A percentile compares a stretch with the other conserved stretches of the same genome.
Conservation (phyloP, 2,329 filamentous ascomycete species). For the Fusarium sp. region DNA sequence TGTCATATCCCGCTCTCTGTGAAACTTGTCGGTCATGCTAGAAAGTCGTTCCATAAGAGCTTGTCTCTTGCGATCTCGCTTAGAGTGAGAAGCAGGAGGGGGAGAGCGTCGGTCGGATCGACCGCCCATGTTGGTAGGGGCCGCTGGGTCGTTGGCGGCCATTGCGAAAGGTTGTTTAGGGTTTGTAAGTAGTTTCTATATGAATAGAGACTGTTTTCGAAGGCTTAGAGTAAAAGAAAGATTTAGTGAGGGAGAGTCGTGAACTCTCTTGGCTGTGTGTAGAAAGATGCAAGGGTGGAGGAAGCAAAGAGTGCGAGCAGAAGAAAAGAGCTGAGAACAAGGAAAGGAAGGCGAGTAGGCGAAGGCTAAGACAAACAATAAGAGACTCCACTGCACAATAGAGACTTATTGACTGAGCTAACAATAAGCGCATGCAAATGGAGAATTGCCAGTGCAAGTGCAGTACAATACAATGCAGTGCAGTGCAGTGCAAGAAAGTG, state of each 20-base stretch:
- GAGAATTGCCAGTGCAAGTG: conserved; percentile 5
- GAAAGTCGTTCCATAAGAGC: conserved; percentile 83
- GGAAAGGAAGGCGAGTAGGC: background rate
- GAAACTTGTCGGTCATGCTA: conserved; percentile 81
- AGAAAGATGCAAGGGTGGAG: conserved; percentile 22
- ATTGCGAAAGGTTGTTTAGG: conserved; percentile 45
- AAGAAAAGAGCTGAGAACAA: conserved; percentile 25
- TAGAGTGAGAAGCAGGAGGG: conserved; percentile 68
- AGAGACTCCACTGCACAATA: conserved; percentile 1
- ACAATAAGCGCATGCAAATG: conserved; percentile 2
- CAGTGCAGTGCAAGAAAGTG: conserved; percentile 6
- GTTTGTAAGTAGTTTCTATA: background rate
- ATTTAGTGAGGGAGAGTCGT: conserved; percentile 3
- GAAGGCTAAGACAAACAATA: conserved; percentile 6
- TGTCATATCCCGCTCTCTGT: conserved; percentile 81
- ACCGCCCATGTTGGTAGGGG: conserved; percentile 50
- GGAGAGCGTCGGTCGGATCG: conserved; percentile 56
- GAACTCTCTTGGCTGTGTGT: conserved; percentile 11
- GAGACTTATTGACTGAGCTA: background rate
- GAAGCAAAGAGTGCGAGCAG: conserved; percentile 27
- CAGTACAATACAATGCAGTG: conserved; percentile 1
- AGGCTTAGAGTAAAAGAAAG: background rate
- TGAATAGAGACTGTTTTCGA: background rate
- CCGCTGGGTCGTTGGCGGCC: conserved; percentile 56
- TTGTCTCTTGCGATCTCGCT: conserved; percentile 90